A percentile compares a stretch with the other conserved stretches of the same genome.
These are phyloP conservation scores for Kalanchoe fedtschenkoi DNA, from an alignment of 164 flowering plant species.

Conservation along the genomic window DNA sequence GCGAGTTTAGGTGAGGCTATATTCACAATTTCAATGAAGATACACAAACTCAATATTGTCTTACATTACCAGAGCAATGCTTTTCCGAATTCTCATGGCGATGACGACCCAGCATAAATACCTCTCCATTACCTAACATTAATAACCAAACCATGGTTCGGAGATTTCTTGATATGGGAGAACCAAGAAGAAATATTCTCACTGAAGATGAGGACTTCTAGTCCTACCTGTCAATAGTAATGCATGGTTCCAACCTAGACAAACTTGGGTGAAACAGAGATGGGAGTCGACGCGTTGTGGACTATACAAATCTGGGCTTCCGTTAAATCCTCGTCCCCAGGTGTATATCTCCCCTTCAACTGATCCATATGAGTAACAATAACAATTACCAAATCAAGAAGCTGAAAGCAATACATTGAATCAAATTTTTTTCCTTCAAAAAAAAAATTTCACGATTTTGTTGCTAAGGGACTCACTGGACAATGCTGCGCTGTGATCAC, in stretches of 20 bases:
- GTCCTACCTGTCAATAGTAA: slow-evolving; percentile 47
- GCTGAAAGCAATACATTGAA: neutral
- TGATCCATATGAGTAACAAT: slow-evolving; percentile 19
- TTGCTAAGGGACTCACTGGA: slow-evolving; percentile 39
- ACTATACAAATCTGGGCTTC: slow-evolving; percentile 25
- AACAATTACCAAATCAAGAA: neutral
- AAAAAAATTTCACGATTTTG: no score
- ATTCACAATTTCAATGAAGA: neutral
- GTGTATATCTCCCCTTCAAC: slow-evolving; percentile 60
- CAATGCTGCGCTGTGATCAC: slow-evolving; percentile 90
- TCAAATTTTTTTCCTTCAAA: neutral
- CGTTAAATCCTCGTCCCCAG: slow-evolving; percentile 80
- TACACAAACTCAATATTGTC: neutral
- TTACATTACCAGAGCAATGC: slow-evolving; percentile 20
- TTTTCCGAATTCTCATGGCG: slow-evolving; percentile 27
- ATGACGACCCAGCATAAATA: slow-evolving; percentile 62
- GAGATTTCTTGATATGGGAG: neutral
- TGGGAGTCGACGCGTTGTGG: slow-evolving; percentile 32
- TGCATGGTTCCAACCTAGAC: slow-evolving; percentile 92
- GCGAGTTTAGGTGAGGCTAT: no score
- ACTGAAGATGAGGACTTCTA: neutral
- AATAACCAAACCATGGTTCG: neutral
- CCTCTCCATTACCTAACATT: slow-evolving; percentile 43
- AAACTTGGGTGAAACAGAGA: slow-evolving; percentile 29
- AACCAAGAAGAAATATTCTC: no score